Conservation (phyloP, 495 filamentous ascomycete species). For the Penicillium diatomitis region DNA sequence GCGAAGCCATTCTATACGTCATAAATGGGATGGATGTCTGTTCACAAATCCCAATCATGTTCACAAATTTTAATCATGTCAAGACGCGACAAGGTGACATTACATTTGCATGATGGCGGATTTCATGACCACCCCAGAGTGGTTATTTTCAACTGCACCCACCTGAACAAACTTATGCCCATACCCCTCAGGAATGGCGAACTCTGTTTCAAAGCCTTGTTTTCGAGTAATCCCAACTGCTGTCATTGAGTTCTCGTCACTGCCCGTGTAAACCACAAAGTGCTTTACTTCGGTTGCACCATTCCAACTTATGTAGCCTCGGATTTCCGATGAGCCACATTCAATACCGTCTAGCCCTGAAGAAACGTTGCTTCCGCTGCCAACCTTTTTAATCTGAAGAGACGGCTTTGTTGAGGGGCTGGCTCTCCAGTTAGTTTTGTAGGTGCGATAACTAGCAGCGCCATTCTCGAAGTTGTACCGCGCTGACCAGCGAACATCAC, state of each 20-base stretch:
- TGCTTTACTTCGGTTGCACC: slow-evolving; percentile 11
- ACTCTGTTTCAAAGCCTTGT: neutral
- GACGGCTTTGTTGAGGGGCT: slow-evolving; percentile 3
- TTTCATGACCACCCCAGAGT: no score
- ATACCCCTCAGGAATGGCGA: neutral
- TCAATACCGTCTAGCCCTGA: neutral
- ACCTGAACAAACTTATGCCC: neutral
- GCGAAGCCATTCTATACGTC: no score
- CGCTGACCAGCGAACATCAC: slow-evolving; percentile 12
- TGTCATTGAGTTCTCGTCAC: neutral
- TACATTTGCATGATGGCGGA: no score
- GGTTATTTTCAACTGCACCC: neutral
- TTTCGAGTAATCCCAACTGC: slow-evolving; percentile 4
- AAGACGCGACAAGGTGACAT: no score
- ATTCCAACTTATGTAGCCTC: slow-evolving; percentile 17
- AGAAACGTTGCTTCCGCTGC: neutral
- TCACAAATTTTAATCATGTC: no score
- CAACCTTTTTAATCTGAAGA: neutral
- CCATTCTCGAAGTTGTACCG: slow-evolving; percentile 6
- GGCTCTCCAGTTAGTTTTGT: slow-evolving; percentile 13
- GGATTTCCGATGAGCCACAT: neutral
- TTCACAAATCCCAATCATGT: no score
- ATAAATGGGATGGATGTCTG: no score
- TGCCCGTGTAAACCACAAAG: slow-evolving; percentile 11
- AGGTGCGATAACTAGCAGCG: slow-evolving; percentile 14